phyloP scores from a whole-genome alignment of 208 protist genomes.

The Giardia duodenalis region DNA sequence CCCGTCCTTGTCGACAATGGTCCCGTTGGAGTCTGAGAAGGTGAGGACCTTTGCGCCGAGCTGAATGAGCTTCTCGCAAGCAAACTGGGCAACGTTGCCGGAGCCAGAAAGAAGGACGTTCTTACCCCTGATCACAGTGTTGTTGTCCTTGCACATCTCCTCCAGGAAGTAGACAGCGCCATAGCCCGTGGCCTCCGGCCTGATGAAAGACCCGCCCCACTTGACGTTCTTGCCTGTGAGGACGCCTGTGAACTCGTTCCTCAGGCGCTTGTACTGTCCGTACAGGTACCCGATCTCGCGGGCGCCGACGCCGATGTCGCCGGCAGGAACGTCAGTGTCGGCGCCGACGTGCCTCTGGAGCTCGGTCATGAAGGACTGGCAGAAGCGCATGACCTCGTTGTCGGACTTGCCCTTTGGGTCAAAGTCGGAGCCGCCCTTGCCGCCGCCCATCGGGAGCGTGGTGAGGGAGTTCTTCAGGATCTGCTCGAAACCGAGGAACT shows the following conservation, averaged over 20 bases:
- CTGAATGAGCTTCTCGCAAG: conserved; percentile 60
- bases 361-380: conserved; percentile 67
- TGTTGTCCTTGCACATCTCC: conserved; percentile 56
- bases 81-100: conserved; percentile 70
- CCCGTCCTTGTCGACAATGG: conserved; percentile 58
- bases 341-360: conserved; percentile 64
- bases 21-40: conserved; percentile 61
- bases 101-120: conserved; percentile 59
- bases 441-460: conserved; percentile 66
- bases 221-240: conserved; percentile 68
- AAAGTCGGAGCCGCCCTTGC: conserved; percentile 75
- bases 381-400: conserved; percentile 71
- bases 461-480: conserved; percentile 77
- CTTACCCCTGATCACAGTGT: conserved; percentile 57
- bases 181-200: conserved; percentile 75
- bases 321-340: conserved; percentile 70
- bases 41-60: conserved; percentile 62
- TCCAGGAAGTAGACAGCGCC: conserved; percentile 66
- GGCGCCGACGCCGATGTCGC: conserved; percentile 72
- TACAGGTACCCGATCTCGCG: conserved; percentile 70
- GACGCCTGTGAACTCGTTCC: conserved; percentile 58
- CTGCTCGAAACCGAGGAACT: conserved; percentile 81
- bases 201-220: conserved; percentile 67
- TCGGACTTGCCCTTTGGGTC: conserved; percentile 71
- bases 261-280: conserved; percentile 65